Conservation (phyloP, 2,329 filamentous ascomycete species). For the Phyllosticta citriasiana region DNA sequence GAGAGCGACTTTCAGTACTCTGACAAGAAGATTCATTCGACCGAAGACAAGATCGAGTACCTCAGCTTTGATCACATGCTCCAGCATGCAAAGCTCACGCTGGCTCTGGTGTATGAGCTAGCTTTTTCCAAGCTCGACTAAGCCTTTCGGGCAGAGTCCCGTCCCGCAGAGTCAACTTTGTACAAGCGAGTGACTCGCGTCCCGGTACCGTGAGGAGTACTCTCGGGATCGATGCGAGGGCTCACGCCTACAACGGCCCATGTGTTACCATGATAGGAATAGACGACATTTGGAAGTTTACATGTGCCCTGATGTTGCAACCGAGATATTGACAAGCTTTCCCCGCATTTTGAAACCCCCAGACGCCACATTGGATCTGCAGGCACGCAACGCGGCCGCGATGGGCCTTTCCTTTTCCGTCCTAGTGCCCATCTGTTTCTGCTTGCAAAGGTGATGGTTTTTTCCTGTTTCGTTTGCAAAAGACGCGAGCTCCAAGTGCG, state of each 20-base stretch:
- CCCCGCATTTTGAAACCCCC: not conserved
- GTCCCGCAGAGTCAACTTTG: not conserved
- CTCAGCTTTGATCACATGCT: slow-evolving; percentile 84
- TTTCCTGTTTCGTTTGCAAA: not conserved
- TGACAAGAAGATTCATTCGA: slow-evolving; percentile 60
- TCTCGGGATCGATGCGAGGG: not conserved
- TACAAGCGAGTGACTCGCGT: not conserved
- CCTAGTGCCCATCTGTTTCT: not conserved
- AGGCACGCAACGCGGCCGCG: not conserved
- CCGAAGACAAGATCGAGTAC: slow-evolving; percentile 60
- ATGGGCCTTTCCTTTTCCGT: not conserved
- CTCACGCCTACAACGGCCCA: not conserved
- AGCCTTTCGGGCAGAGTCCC: not conserved
- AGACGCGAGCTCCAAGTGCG: not conserved
- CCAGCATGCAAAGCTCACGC: slow-evolving; percentile 75
- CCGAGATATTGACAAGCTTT: slow-evolving; percentile 2
- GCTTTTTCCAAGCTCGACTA: slow-evolving; percentile 62
- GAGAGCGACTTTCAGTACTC: slow-evolving; percentile 57
- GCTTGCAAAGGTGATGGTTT: not conserved
- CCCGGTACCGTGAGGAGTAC: not conserved
- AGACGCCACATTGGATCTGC: not conserved
- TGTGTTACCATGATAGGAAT: slow-evolving; percentile 1
- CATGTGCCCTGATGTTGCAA: not conserved
- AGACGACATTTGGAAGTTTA: not conserved
- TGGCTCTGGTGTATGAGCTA: slow-evolving; percentile 76